phyloP scores from a whole-genome alignment of 495 filamentous ascomycete species.

The Tricharina praecox region DNA sequence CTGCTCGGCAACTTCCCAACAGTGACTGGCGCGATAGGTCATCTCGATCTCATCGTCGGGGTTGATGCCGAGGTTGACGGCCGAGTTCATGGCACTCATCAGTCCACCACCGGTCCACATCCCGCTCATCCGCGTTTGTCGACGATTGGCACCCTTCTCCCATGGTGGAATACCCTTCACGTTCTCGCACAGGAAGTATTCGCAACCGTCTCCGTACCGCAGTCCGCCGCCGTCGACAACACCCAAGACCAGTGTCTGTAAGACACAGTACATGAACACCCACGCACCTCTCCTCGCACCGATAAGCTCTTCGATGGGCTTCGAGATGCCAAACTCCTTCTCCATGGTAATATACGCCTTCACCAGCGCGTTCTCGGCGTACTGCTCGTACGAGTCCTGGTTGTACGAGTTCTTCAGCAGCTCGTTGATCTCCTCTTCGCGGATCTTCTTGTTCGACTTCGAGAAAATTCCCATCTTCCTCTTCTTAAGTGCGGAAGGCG shows the following conservation, averaged over 20 bases:
- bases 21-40: slow-evolving; percentile 78
- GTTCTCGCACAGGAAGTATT: slow-evolving; percentile 93
- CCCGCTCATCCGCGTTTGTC: slow-evolving; percentile 52
- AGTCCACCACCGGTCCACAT: slow-evolving; percentile 50
- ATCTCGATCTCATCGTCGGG: slow-evolving; percentile 69
- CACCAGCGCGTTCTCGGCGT: slow-evolving; percentile 49
- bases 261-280: slow-evolving; percentile 83
- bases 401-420: slow-evolving; percentile 65
- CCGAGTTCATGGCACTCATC: slow-evolving; percentile 60
- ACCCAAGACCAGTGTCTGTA: slow-evolving; percentile 79
- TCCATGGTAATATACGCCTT: slow-evolving; percentile 72
- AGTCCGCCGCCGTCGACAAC: slow-evolving; percentile 74
- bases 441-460: slow-evolving; percentile 42
- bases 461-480: slow-evolving; percentile 47
- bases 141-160: slow-evolving; percentile 53
- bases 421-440: slow-evolving; percentile 56
- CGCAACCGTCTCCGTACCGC: slow-evolving; percentile 60
- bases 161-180: slow-evolving; percentile 70
- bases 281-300: slow-evolving; percentile 75
- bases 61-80: not conserved
- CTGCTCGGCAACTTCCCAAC: slow-evolving; percentile 59
- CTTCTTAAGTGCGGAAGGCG: slow-evolving; percentile 39
- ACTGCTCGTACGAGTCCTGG: slow-evolving; percentile 41
- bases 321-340: slow-evolving; percentile 52
- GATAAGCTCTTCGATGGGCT: slow-evolving; percentile 50